Evolutionary conservation across 176 grass and related monocot species (phyloP), one percentile per base, ranked within the genome.

Genomic region (Puya raimondii): DNA sequence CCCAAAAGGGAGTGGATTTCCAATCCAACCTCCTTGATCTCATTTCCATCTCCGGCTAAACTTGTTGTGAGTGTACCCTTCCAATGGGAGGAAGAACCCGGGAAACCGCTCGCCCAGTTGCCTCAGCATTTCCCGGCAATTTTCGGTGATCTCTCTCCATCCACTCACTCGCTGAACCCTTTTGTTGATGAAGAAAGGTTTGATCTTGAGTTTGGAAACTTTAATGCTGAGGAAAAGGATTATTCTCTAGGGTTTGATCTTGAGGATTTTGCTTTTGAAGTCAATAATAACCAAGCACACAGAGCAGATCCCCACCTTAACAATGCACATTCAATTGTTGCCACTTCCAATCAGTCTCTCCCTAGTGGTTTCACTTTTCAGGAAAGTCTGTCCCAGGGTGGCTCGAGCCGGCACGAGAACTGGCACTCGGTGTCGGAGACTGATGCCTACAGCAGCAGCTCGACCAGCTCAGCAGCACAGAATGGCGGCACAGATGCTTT

Each of bases 11-110:
- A 80, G 64, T 91, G 86, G 86, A 89, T 82, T 53, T 87, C 83
- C 27, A 79, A 82, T 47, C 79, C 91, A 9, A n/a, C 51, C 13
- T 73, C 86, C 58, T 22, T 78, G 10, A 66, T 29, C 49, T 79
- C 74, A 47, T 80, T 69, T 33, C 78, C 78, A 64, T 90, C 89
- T 8, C 94, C 87, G 3, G 50, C 64, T 7, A 99, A 85, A 64
- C 80, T 86, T 27, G 75, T 88, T 13, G 94, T 91, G 74, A 93
- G 87, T 12, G 94, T 91, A 72, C 94, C 94, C 2, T 99, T 93
- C 59, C 64, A 90, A 69, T 99, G 94, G 94, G 94, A 93, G 79
- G 94, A 90, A 80, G 77, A 88, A 73, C 94, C 94, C 7, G 87
- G 94, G 51, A 99, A 88, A 29, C 84, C 89, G 11, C 47, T 88